Evolutionary conservation across 1,284 basidiomycete genomes (phyloP).

Genomic region (Inonotus obliquus): DNA sequence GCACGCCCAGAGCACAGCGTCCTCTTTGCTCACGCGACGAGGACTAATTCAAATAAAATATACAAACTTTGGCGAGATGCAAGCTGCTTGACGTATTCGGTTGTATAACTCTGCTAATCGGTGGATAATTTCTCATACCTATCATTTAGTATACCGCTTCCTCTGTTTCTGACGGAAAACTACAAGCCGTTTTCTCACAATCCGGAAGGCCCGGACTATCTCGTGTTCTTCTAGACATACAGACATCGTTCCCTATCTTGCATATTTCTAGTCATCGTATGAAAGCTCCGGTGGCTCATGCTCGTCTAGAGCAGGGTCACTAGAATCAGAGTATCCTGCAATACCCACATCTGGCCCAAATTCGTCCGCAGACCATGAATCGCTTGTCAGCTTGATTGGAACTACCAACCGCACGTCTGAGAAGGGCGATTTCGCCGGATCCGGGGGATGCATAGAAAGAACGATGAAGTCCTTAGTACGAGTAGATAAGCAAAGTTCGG

Average conservation of each 20-base stretch:
- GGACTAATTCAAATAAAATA: background rate
- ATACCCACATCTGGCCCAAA: constrained; percentile 13
- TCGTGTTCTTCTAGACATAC: background rate
- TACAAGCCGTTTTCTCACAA: background rate
- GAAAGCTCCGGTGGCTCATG: constrained; percentile 13
- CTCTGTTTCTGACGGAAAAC: background rate
- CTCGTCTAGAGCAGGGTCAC: constrained; percentile 13
- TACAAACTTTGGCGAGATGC: background rate
- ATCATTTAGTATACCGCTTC: background rate
- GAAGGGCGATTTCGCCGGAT: constrained; percentile 51
- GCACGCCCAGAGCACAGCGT: no score
- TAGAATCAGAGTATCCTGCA: constrained; percentile 12
- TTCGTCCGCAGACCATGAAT: constrained; percentile 46
- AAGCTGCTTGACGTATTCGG: background rate
- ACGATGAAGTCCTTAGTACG: constrained; percentile 54
- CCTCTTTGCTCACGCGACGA: background rate
- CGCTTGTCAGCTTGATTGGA: constrained; percentile 63
- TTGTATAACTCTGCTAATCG: background rate
- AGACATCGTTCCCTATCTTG: background rate
- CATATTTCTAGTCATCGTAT: background rate
- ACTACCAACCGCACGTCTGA: constrained; percentile 52
- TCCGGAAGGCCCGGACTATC: background rate
- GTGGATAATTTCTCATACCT: background rate
- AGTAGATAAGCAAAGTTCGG: background rate
- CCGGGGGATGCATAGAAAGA: constrained; percentile 52